Evolutionary conservation across 2,329 filamentous ascomycete species (phyloP).

Genomic region (Hortaea werneckii): DNA sequence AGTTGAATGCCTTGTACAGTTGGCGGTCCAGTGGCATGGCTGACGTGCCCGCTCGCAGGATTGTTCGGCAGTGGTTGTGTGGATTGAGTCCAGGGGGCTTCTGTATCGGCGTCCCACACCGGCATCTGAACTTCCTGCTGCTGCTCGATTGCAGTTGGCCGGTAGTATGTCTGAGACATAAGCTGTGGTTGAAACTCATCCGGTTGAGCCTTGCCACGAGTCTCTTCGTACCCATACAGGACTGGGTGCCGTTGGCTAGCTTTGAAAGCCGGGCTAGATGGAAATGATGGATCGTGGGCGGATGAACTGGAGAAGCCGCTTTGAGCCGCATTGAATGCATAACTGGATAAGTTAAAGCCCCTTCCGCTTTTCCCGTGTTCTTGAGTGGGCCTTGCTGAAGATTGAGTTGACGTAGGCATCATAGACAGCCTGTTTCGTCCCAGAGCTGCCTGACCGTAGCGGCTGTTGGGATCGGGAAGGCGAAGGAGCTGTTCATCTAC

Average conservation of each 20-base stretch:
- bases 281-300: conserved; percentile 11
- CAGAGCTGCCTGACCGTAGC: conserved; percentile 25
- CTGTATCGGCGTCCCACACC: too few relatives aligned
- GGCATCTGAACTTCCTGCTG: too few relatives aligned
- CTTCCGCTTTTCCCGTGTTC: neutral
- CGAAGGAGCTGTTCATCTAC: conserved; percentile 28
- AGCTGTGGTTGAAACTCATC: too few relatives aligned
- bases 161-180: too few relatives aligned
- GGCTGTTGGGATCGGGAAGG: conserved; percentile 22
- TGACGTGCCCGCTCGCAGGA: neutral
- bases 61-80: neutral
- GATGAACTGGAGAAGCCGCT: conserved; percentile 22
- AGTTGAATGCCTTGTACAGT: conserved; percentile 51
- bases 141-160: too few relatives aligned
- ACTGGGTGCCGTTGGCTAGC: conserved; percentile 20
- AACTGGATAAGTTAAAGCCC: conserved; percentile 6
- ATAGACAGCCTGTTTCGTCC: conserved; percentile 30
- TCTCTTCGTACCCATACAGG: neutral
- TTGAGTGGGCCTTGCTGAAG: neutral
- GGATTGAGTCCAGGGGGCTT: too few relatives aligned
- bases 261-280: conserved; percentile 32
- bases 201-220: neutral
- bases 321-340: conserved; percentile 16
- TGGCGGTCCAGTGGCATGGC: conserved; percentile 17
- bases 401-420: conserved; percentile 5